Evolutionary conservation across 179 eudicot genomes (phyloP).

Genomic region (Nepenthes alata): DNA sequence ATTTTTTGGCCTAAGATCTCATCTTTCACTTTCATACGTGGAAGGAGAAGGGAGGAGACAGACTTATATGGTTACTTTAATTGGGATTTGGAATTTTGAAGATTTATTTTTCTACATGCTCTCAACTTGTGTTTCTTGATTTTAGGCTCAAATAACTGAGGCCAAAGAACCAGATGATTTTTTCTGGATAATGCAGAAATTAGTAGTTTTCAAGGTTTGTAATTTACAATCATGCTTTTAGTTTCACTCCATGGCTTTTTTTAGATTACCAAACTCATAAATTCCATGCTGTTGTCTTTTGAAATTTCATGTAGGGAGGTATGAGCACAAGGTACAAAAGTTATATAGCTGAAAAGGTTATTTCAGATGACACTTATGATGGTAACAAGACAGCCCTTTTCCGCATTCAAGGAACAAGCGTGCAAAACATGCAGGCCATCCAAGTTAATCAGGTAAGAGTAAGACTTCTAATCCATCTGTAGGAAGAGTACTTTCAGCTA

Average conservation of each 20-base stretch:
- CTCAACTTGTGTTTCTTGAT: constrained; percentile 11
- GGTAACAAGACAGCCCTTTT: constrained; percentile 37
- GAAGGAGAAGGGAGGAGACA: too few species aligned
- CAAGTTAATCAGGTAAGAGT: constrained; percentile 47
- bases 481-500: too few species aligned
- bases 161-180: constrained; percentile 44
- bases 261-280: too few species aligned
- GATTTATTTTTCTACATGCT: not conserved
- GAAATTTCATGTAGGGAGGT: constrained; percentile 35
- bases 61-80: too few species aligned
- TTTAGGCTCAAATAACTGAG: constrained; percentile 39
- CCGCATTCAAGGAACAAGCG: constrained; percentile 41
- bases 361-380: constrained; percentile 30
- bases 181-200: constrained; percentile 31
- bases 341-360: constrained; percentile 23
- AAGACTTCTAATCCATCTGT: constrained; percentile 3
- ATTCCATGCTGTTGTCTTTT: not conserved
- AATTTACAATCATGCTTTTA: constrained; percentile 2
- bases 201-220: constrained; percentile 36
- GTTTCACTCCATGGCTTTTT: not conserved
- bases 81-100: not conserved
- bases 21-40: too few species aligned
- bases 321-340: constrained; percentile 30
- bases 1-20: too few species aligned
- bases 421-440: constrained; percentile 46